Evolutionary conservation across 2,329 filamentous ascomycete species (phyloP), one percentile per base, ranked within the genome.

Genomic region (Ophiostoma ips): DNA sequence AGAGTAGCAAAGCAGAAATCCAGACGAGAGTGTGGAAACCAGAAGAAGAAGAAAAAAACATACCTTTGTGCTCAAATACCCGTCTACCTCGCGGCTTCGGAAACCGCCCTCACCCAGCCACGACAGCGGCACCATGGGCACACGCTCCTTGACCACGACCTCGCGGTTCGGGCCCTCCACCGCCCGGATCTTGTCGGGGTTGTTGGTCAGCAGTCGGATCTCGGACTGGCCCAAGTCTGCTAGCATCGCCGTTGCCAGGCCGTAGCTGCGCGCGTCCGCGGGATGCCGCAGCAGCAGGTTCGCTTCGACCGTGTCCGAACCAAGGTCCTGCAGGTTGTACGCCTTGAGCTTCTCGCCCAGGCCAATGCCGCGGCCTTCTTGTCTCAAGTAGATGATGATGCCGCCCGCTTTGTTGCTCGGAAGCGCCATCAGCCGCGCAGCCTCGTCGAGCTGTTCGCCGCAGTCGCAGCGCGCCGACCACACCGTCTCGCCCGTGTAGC

Each of bases 401-500:
- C 92, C 92, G 15, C 89, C 89, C 2, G 71, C 76, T 49, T 71
- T 63, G 58, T 72, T 71, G 54, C 68, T 63, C 10, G 79, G 81
- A 28, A 88, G 70, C 15, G 84, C 83, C 92, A 98, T 98, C 2
- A 98, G 70, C 24, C 92, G 77, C 1, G 90, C 92, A 1, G 92
- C 92, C 69, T 98, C 92, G 64, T 98, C 92, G 2, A 98, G 75
- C 64, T 98, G 92, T 68, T 98, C 92, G 51, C 92, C 92, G 64
- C 92, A 98, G 68, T 98, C 92, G 68, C 92, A 98, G 28, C 92
- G 81, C 34, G 92, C 90, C 8, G 89, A 95, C 92, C 92, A 96
- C 1, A 94, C 92, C 1, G 92, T 98, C 71, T 98, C 92, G 52
- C 92, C 92, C 0, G 92, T 98, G 66, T 98, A 98, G 68, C 92